Percentiles rank a stretch among this genome's conserved stretches.
These are phyloP conservation scores for Solanum sitiens DNA, from an alignment of 257 asterid genomes.

Conservation along the genomic window DNA sequence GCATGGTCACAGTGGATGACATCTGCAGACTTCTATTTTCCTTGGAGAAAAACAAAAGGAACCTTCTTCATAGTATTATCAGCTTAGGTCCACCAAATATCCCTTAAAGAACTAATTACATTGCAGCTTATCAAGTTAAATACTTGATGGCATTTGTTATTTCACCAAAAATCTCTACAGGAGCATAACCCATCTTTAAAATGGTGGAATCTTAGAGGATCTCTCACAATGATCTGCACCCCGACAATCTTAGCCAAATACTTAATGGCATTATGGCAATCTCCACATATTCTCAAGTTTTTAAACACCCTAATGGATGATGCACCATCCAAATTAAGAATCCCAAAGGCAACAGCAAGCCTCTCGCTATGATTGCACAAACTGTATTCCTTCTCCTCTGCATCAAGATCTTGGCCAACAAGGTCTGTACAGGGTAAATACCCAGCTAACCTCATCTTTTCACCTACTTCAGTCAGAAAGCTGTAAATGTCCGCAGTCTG, in stretches of 20 bases:
- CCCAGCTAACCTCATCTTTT: slow-evolving; percentile 50
- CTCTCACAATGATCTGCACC: slow-evolving; percentile 14
- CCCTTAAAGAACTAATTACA: neutral
- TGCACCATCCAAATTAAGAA: slow-evolving; percentile 49
- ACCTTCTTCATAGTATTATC: neutral
- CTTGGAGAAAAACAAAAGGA: neutral
- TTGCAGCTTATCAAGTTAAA: neutral
- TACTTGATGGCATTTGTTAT: neutral
- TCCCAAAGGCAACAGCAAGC: slow-evolving; percentile 67
- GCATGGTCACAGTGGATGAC: neutral
- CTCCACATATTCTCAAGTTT: slow-evolving; percentile 32
- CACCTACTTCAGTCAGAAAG: slow-evolving; percentile 42
- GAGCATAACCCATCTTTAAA: slow-evolving; percentile 18
- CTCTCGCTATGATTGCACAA: slow-evolving; percentile 70
- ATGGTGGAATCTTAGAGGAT: slow-evolving; percentile 19
- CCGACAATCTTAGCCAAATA: slow-evolving; percentile 20
- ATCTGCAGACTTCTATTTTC: neutral
- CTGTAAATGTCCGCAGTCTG: slow-evolving; percentile 23
- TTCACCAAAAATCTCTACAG: slow-evolving; percentile 24
- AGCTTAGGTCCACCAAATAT: neutral
- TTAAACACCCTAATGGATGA: slow-evolving; percentile 49
- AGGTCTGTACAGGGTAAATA: slow-evolving; percentile 39
- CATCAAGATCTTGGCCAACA: slow-evolving; percentile 60
- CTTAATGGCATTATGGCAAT: slow-evolving; percentile 39
- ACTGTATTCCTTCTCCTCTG: slow-evolving; percentile 57